These are phyloP conservation scores for Ampelocalamus luodianensis DNA, from an alignment of 176 grass and related monocot species.

Conservation along the genomic window DNA sequence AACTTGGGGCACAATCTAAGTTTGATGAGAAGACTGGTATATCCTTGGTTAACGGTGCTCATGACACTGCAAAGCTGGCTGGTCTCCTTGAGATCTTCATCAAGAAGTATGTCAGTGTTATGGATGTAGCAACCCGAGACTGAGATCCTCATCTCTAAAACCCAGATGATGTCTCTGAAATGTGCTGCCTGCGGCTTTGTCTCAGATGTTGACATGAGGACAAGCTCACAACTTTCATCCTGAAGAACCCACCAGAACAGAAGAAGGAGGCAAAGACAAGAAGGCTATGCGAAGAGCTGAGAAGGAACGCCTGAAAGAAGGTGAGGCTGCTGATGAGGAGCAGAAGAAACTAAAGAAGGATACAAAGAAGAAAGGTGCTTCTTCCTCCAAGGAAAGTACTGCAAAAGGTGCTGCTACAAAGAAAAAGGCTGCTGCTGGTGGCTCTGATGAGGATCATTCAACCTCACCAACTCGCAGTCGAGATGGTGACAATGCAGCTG, in stretches of 20 bases:
- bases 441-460: constrained; percentile 75
- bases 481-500: constrained; percentile 50
- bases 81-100: constrained; percentile 89
- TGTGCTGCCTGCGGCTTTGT: constrained; percentile 88
- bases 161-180: constrained; percentile 70
- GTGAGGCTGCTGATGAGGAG: constrained; percentile 80
- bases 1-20: constrained; percentile 70
- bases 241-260: constrained; percentile 74
- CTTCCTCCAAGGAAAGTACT: constrained; percentile 48
- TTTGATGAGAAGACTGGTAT: constrained; percentile 70
- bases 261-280: constrained; percentile 83
- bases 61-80: constrained; percentile 83
- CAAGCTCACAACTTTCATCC: constrained; percentile 72
- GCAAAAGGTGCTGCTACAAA: constrained; percentile 36
- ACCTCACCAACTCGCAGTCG: constrained; percentile 52
- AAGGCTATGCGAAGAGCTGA: constrained; percentile 88
- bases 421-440: constrained; percentile 46
- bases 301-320: constrained; percentile 77
- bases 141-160: constrained; percentile 71
- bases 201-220: constrained; percentile 89
- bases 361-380: constrained; percentile 56
- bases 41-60: constrained; percentile 75
- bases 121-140: constrained; percentile 85
- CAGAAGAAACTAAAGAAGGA: constrained; percentile 73
- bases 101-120: constrained; percentile 94